Conservation (phyloP, 805 yeast genomes). For the Kluyveromyces dobzhanskii region DNA sequence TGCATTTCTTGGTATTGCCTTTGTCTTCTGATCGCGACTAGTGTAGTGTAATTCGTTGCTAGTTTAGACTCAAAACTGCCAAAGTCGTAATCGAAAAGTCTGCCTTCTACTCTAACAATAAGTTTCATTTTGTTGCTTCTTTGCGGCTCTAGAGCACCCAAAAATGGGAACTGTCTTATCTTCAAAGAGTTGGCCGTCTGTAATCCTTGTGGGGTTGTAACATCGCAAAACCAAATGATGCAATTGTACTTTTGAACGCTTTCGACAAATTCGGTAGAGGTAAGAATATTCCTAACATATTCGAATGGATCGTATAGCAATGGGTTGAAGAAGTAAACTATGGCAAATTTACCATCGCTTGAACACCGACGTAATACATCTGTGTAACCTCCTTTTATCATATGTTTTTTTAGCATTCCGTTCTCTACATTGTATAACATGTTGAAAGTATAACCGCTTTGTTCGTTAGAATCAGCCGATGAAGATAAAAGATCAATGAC, state of each 20-base stretch:
- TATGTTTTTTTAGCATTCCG: constrained; percentile 12
- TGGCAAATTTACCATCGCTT: constrained; percentile 58
- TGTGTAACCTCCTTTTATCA: constrained; percentile 64
- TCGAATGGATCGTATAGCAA: constrained; percentile 53
- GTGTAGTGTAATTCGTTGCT: constrained; percentile 22
- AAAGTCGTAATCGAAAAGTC: constrained; percentile 11
- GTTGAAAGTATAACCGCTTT: constrained; percentile 13
- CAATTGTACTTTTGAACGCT: constrained; percentile 43
- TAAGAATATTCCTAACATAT: constrained; percentile 47
- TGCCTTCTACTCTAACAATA: constrained; percentile 24
- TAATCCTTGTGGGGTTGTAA: constrained; percentile 71
- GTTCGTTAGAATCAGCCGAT: neutral
- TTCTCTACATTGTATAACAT: constrained; percentile 20
- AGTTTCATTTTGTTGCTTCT: constrained; percentile 30
- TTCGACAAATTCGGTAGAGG: constrained; percentile 41
- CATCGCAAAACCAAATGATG: constrained; percentile 82
- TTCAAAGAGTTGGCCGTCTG: constrained; percentile 72
- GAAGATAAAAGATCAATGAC: neutral
- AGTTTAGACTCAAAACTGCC: constrained; percentile 15
- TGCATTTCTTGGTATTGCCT: constrained; percentile 51
- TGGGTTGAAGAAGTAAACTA: constrained; percentile 66
- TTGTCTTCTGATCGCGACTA: constrained; percentile 54
- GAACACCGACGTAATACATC: constrained; percentile 68
- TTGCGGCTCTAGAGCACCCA: constrained; percentile 68
- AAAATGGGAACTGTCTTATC: constrained; percentile 70